Evolutionary conservation across 257 asterid genomes (phyloP), one percentile per base, ranked within the genome.

Genomic region (Solanum verrucosum): DNA sequence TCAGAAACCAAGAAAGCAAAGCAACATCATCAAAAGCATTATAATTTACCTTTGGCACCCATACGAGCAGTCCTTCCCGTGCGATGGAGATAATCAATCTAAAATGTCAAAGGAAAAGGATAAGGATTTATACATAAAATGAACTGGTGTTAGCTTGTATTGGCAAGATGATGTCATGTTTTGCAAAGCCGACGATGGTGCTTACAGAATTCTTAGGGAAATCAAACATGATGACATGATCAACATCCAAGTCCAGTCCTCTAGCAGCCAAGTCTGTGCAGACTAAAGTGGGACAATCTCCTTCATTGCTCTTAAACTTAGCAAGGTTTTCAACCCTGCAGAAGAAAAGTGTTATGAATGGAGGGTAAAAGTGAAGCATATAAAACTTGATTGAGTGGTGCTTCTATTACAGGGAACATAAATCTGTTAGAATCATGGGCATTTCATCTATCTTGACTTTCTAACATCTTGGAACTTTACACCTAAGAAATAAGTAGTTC

Each of bases 21-120:
- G 67, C 29, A 46, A 46, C 29, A 81, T 46, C 33, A 81, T 29
- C 68, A 81, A 27, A 44, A 29, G 25, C 25, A 56, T 56, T 59
- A 59, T 3, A 42, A 25, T 49, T 84, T 92, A 97, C 99, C 99
- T 94, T 97, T 97, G 87, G 99, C 99, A 88, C 99, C 99, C 99
- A 97, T 97, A 84, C 99, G 99, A 92, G 99, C 99, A 89, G 99
- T 97, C 92, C 99, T 94, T 91, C 99, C 99, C 86, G 98, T 97
- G 60, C 99, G 99, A 90, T 96, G 99, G 86, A 97, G 99, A 92
- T 97, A 97, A 89, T 97, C 99, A 33, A 97, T 93, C 99, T 97
- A 87, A 42, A 87, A 87, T 29, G 82, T 71, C 49, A 70, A 52
- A 85, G n/a, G 84, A 31, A 63, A 65, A 70, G 83, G 34, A 31